Base-by-base conservation (phyloP, 768 basidiomycete genomes). In the Crassisporium funariophilum region DNA sequence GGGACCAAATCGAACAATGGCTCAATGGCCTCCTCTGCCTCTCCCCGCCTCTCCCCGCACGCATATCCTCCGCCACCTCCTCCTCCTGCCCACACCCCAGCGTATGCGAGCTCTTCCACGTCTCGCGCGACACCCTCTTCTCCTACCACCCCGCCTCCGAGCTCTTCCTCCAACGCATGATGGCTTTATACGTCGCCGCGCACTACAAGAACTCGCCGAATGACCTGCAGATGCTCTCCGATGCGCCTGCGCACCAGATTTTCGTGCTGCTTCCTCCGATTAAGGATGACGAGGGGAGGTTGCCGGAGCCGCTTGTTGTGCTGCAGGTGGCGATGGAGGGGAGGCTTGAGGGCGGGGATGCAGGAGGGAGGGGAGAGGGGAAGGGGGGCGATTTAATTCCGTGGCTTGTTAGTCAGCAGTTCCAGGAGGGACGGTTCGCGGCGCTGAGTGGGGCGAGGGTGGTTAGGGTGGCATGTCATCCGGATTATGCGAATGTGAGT, bases 201-300 rank as follows among this genome's bases (percentile, higher is more conserved):
- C 97, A 99, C 64, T 99, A 99, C 75, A 99, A 99, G 70, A 99
- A 98, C 67, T 91, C 95, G 61, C 97, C 97, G 15, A 98, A 99
- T 63, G 97, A 99, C 64, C 77, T 99, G n/a, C 95, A 98, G 65
- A 79, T 99, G 41, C 82, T 98, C 66, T 91, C 88, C 9, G 97
- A 99, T 58, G 97, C 97, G 1, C 97, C 97, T 0, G 95, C 93
- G 1, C 95, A 98, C 62, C 91, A 95, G 58, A 78, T 99, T 11
- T 99, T 98, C 55, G 97, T 99, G 1, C 80, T 99, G 0, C 75
- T 98, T 1, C 95, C 95, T 0, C 97, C 97, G 0, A 77, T 98
- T 39, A 84, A 88, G 59, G 89, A 94, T 45, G 88, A 95, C 50
- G 91, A 93, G 62, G 85, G 78, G n/a, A 80, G 85, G 41, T 77